These are phyloP conservation scores for Colletotrichum acutatum DNA, from an alignment of 2,329 filamentous ascomycete species.

Conservation along the genomic window DNA sequence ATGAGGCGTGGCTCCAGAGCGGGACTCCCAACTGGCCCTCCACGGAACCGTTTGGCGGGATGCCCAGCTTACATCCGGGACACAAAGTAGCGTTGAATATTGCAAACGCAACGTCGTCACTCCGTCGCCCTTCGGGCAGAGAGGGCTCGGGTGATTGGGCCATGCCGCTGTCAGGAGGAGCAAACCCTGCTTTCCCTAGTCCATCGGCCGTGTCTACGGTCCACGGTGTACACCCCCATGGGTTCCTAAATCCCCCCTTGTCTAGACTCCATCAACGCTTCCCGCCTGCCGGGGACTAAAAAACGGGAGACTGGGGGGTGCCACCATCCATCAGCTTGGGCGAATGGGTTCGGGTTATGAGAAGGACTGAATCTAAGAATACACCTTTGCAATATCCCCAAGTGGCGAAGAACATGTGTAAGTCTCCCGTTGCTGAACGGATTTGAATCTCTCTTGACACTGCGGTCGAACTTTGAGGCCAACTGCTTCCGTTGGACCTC, in stretches of 20 bases:
- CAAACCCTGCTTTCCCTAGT: conserved; percentile 19
- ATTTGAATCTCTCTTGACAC: neutral
- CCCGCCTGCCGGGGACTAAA: conserved; percentile 24
- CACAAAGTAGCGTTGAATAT: conserved; percentile 12
- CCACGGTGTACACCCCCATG: conserved; percentile 2
- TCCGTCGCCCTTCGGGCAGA: neutral
- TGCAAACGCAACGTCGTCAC: conserved; percentile 27
- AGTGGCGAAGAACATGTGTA: conserved; percentile 30
- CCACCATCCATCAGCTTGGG: conserved; percentile 8
- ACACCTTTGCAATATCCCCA: neutral
- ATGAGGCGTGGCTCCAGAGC: conserved; percentile 23
- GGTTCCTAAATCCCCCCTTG: neutral
- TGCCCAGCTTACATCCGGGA: conserved; percentile 10
- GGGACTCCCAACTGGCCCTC: conserved; percentile 12
- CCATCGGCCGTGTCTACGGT: neutral
- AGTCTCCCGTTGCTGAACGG: conserved; percentile 31
- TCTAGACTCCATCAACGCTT: conserved; percentile 18
- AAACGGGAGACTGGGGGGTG: conserved; percentile 28
- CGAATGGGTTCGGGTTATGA: conserved; percentile 2
- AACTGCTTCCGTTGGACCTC: neutral
- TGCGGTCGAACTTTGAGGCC: neutral
- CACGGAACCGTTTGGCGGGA: conserved; percentile 24
- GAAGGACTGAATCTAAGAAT: neutral
- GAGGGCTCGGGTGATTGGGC: conserved; percentile 15
- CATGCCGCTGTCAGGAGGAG: conserved; percentile 14